phyloP scores from a whole-genome alignment of 2,329 filamentous ascomycete species.

The Pezizomycotina sp. region DNA sequence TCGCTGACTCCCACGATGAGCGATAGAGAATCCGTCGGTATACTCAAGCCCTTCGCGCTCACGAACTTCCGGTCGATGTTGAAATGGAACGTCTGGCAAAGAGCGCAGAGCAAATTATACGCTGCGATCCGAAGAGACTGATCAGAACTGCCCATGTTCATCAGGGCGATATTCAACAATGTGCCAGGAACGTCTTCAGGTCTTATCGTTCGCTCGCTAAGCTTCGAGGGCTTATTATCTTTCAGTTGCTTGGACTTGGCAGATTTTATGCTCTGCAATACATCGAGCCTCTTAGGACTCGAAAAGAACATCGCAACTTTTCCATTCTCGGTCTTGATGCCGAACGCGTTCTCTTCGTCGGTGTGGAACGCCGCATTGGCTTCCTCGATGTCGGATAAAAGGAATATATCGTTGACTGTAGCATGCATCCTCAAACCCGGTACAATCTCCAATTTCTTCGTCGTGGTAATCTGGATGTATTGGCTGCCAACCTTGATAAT shows the following conservation, averaged over 20 bases:
- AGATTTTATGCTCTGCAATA: conserved; percentile 45
- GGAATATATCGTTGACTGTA: conserved; percentile 54
- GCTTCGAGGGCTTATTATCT: conserved; percentile 43
- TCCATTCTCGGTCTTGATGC: conserved; percentile 49
- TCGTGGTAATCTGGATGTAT: conserved; percentile 53
- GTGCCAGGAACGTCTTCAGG: conserved; percentile 57
- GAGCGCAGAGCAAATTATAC: conserved; percentile 49
- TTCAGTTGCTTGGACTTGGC: conserved; percentile 50
- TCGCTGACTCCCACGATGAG: conserved; percentile 52
- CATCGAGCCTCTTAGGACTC: conserved; percentile 45
- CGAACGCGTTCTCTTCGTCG: conserved; percentile 52
- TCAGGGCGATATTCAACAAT: conserved; percentile 49
- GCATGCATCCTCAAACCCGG: conserved; percentile 45
- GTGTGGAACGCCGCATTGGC: conserved; percentile 44
- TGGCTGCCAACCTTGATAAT: conserved; percentile 51
- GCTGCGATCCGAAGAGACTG: conserved; percentile 44
- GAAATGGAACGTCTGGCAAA: conserved; percentile 53
- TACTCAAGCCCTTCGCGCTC: conserved; percentile 41
- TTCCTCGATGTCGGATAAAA: conserved; percentile 50
- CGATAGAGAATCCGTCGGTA: conserved; percentile 45
- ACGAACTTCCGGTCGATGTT: conserved; percentile 44
- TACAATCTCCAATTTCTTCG: conserved; percentile 51
- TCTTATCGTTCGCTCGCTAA: conserved; percentile 47
- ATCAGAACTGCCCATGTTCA: conserved; percentile 48
- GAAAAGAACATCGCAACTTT: conserved; percentile 59